Evolutionary conservation across 306 rosid species (phyloP).

Genomic region (Quercus bicolor): DNA sequence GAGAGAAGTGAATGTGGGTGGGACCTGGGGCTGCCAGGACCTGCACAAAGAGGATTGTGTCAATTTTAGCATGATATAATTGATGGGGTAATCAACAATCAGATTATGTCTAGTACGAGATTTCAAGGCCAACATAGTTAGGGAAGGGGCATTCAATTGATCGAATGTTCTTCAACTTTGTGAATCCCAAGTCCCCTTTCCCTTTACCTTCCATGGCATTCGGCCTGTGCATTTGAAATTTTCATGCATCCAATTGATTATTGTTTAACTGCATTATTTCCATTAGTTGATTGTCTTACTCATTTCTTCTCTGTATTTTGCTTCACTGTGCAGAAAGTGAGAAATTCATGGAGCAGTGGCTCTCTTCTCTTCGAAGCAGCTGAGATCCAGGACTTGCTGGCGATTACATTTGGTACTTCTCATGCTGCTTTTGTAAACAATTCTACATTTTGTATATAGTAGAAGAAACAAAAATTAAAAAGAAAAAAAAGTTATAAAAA

Average conservation of each 20-base stretch:
- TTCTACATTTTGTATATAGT: conserved; percentile 26
- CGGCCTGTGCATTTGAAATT: background rate
- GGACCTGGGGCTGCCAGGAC: too few species aligned
- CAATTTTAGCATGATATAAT: background rate
- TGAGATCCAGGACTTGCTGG: conserved; percentile 27
- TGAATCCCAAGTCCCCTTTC: background rate
- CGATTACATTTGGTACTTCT: conserved; percentile 13
- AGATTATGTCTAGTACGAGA: background rate
- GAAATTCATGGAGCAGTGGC: conserved; percentile 77
- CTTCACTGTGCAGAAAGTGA: conserved; percentile 60
- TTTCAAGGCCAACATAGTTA: background rate
- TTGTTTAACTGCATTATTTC: background rate
- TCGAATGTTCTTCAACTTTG: background rate
- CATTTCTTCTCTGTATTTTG: conserved; percentile 17
- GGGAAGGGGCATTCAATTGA: background rate
- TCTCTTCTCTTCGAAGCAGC: conserved; percentile 65
- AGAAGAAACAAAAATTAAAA: background rate
- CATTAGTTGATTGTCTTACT: background rate
- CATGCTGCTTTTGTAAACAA: background rate
- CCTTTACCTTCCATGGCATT: background rate
- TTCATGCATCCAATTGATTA: background rate
- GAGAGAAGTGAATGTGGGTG: too few species aligned
- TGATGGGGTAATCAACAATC: background rate
- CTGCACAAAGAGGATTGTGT: too few species aligned
- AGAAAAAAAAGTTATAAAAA: background rate